Base-by-base conservation (phyloP, 2,329 filamentous ascomycete species). In the Torrubiella hemipterigena region DNA sequence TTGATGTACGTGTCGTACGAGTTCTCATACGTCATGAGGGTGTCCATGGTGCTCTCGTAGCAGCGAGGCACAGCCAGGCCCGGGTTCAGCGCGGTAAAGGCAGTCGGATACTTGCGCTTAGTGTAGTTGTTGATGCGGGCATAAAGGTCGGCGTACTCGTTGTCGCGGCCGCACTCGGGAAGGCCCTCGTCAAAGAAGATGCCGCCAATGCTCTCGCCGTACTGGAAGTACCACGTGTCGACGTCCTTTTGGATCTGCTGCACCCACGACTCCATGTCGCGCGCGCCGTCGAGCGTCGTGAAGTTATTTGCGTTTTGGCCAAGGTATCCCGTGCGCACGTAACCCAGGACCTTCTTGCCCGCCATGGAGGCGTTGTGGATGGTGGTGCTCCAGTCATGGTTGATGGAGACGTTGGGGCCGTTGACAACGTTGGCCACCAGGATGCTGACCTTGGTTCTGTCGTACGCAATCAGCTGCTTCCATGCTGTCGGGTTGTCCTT, bases 171-270 rank as follows among this genome's bases (percentile, higher is more conserved):
- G 28, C 48, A 54, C 30, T 47, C 35, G 7, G 31, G 34, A 44
- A 42, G 50, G 12, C 45, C 49, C 24, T 51, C 45, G 31, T 54
- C 45, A 30, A 52, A 54, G 30, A 54, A 51, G 37, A 54, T 52
- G 13, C 48, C 49, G 14, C 47, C 49, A 12, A 53, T 39, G 10
- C 18, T 42, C 30, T 20, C 16, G 16, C 38, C 32, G 27, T 50
- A 50, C 3, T 48, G 40, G 19, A 29, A 11, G 27, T 38, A 48
- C 43, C 44, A 48, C 25, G 24, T 27, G 29, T 48, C 43, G 30
- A 48, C 38, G 32, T 48, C 45, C 22, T 27, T 17, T 29, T 46
- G 36, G 22, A 48, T 48, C 28, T 47, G 43, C 5, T 43, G 30
- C 7, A 34, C 30, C 45, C 44, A 48, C 30, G 47, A 43, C 10